Base-by-base conservation (phyloP, 257 asterid genomes). In the Ocimum tenuiflorum region DNA sequence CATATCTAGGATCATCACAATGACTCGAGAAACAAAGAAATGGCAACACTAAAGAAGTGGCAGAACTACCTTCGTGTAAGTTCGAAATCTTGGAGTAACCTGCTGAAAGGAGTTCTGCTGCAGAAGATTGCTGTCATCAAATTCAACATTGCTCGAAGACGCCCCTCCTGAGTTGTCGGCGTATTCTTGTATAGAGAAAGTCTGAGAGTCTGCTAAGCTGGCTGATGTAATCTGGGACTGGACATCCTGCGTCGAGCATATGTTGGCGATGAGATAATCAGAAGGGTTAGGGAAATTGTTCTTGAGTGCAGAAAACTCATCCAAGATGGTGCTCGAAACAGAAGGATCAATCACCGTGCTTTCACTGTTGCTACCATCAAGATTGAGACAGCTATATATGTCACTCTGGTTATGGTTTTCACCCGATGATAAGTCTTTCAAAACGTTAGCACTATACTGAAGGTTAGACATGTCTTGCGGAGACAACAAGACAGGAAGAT, bases 161-260 rank as follows among this genome's bases (percentile, higher is more conserved):
- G 92, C 89, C 38, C 97, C 96, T 12, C 95, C 95, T 0, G 97
- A 86, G 80, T 90, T 86, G 56, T 88, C 97, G 5, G 88, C 96
- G 69, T 81, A 84, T 60, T 90, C 95, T 75, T 86, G 97, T 29
- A 87, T 52, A n/a, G 92, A 84, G 67, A 87, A 85, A 17, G 79
- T 80, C 71, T 82, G 95, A 23, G 97, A 91, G 49, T 91, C 95
- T 12, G 84, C 91, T 11, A 91, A 58, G 82, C 96, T 88, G 29
- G 89, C 91, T n/a, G 96, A 78, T n/a, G 97, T 90, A 23, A 86
- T 82, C 87, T 87, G 96, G 65, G 97, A 91, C 23, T 87, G 95
- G 35, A 84, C 94, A 63, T 91, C 97, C 65, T 88, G 96, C 59
- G 83, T 82, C 7, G 94, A 65, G 74, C 85, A 75, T 65, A 88